Percentiles rank a stretch among this genome's conserved stretches.
Evolutionary conservation across 2,329 filamentous ascomycete species (phyloP).

Genomic region (Apiospora phragmitis): DNA sequence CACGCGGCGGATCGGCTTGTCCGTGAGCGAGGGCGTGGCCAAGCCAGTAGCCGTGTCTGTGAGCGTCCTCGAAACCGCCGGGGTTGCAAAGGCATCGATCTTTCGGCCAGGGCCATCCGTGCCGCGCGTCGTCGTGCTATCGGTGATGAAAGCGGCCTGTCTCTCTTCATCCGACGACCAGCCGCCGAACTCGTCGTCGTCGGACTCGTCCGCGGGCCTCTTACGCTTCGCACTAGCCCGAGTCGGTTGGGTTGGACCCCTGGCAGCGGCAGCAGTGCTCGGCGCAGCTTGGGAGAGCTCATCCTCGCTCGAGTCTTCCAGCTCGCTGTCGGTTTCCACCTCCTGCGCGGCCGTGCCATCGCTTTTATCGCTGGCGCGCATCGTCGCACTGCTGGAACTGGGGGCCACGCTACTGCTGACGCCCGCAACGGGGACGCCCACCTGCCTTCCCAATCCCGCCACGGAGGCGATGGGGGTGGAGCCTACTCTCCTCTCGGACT

Average conservation of each 20-base stretch:
- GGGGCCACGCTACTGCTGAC: slow-evolving; percentile 8
- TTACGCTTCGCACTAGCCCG: slow-evolving; percentile 26
- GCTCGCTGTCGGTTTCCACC: slow-evolving; percentile 11
- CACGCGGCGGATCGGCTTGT: slow-evolving; percentile 26
- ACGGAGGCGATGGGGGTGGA: slow-evolving; percentile 20
- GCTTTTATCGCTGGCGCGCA: slow-evolving; percentile 13
- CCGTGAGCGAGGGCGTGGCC: slow-evolving; percentile 28
- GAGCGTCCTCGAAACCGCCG: slow-evolving; percentile 14
- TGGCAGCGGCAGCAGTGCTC: slow-evolving; percentile 5
- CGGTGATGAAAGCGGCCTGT: slow-evolving; percentile 23
- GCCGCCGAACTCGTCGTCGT: slow-evolving; percentile 25
- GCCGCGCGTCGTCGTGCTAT: slow-evolving; percentile 16
- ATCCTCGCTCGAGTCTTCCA: slow-evolving; percentile 12
- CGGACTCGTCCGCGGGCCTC: slow-evolving; percentile 15
- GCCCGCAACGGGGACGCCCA: slow-evolving; percentile 9
- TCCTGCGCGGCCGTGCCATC: slow-evolving; percentile 1
- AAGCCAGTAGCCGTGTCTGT: slow-evolving; percentile 20
- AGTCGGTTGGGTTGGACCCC: background rate
- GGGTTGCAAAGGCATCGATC: slow-evolving; percentile 21
- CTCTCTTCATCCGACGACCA: slow-evolving; percentile 30
- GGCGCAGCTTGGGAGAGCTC: background rate
- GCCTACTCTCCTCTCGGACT: slow-evolving; percentile 15
- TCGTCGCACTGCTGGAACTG: slow-evolving; percentile 17
- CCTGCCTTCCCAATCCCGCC: slow-evolving; percentile 16
- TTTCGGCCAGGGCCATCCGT: slow-evolving; percentile 11